Percentiles rank a stretch among this genome's conserved stretches.
Conservation (phyloP, 306 rosid species). For the Sindora glabra region DNA sequence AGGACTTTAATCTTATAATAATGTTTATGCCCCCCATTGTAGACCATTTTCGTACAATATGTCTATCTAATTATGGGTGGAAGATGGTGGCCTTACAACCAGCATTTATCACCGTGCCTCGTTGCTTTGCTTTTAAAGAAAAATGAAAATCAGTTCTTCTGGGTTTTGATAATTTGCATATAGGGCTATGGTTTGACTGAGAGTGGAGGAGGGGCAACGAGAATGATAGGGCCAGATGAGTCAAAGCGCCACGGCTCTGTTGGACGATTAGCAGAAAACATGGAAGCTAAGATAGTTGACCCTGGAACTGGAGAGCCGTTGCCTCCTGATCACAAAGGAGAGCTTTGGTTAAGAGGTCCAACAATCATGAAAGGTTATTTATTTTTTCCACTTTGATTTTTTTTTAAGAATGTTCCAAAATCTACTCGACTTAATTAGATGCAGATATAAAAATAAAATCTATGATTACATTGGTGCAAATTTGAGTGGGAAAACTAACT, state of each 20-base stretch:
- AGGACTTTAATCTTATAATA: no score
- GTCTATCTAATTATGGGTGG: no score
- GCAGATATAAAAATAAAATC: no score
- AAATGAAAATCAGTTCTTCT: neutral
- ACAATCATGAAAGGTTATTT: constrained; percentile 60
- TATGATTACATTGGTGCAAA: no score
- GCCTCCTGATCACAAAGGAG: constrained; percentile 65
- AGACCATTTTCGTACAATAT: neutral
- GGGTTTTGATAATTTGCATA: neutral
- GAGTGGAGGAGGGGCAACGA: constrained; percentile 48
- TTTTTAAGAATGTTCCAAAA: neutral
- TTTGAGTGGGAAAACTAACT: no score
- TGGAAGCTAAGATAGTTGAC: constrained; percentile 87
- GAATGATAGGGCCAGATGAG: constrained; percentile 57
- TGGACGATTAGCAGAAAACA: constrained; percentile 57
- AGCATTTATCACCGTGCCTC: no score
- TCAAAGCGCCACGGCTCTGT: constrained; percentile 47
- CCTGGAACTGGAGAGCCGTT: constrained; percentile 56
- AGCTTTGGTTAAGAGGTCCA: constrained; percentile 87
- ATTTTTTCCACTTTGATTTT: neutral
- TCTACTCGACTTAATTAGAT: no score
- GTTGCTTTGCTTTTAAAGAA: no score
- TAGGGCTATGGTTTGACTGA: constrained; percentile 96
- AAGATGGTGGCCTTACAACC: no score
- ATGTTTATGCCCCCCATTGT: neutral